Base-by-base conservation (phyloP, 1,284 basidiomycete genomes). In the Chiua sp. region DNA sequence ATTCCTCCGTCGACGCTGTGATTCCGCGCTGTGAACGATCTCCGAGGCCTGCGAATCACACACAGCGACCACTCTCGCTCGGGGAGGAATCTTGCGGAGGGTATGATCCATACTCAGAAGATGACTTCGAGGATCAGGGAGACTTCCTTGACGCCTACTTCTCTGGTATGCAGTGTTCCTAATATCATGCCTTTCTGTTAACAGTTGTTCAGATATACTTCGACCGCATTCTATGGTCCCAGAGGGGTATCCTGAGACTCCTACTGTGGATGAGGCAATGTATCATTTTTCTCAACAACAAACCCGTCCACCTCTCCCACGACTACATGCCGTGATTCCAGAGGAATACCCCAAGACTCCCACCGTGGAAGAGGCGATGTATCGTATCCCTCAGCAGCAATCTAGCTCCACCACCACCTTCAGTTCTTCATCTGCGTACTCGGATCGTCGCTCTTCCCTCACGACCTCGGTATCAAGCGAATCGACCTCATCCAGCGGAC, bases 1-100 rank as follows among this genome's bases (percentile, higher is more conserved):
- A 82, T 48, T 73, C 80, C 32, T 86, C 86, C 2, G 80, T 82
- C 10, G 84, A 88, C 51, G 85, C 82, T 7, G 76, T 87, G 51
- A 74, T 86, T 47, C 81, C 82, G 11, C 73, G 77, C 30, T 48
- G 58, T n/a, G 68, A 69, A 47, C 52, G 72, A 44, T 54, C 53
- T 30, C 16, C 47, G 6, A 57, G 53, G 49, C 28, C 23, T 7
- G 20, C 22, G 13, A 56, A 59, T 47, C 48, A 44, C 18, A 35
- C 23, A n/a, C 61, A 47, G 28, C 62, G 60, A 37, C 64, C 69
- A 15, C 53, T 55, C 26, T 62, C 70, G n/a, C 55, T 63, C 37
- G 52, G 56, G 7, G 68, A 66, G 42, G 56, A 62, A 46, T 35
- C 51, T 7, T 59, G n/a, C 57, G 53, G 26, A 30, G 80, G 82